Conservation (phyloP, 495 filamentous ascomycete species). For the Penicillium alfredii region DNA sequence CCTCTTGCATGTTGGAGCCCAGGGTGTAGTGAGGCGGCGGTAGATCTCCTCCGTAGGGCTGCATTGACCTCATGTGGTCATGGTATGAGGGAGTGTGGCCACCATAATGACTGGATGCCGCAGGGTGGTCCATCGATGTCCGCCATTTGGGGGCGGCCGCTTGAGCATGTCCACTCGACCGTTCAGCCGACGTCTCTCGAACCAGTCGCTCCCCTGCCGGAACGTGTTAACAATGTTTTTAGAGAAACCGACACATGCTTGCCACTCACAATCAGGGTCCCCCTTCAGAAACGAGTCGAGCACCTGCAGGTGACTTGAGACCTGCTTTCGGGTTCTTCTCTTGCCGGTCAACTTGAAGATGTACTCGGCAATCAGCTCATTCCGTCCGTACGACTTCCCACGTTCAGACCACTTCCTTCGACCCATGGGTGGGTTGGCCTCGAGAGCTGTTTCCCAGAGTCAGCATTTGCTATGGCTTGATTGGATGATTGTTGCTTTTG, state of each 20-base stretch:
- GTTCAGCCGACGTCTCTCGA: constrained; percentile 34
- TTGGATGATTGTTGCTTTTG: too few species aligned
- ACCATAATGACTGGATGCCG: constrained; percentile 30
- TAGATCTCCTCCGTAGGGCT: constrained; percentile 33
- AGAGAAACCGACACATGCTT: background rate
- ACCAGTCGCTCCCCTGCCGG: constrained; percentile 39
- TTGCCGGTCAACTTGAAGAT: constrained; percentile 66
- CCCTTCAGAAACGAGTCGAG: constrained; percentile 71
- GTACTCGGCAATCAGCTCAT: constrained; percentile 84
- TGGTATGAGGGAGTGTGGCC: constrained; percentile 24
- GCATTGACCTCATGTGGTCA: constrained; percentile 30
- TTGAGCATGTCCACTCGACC: constrained; percentile 31
- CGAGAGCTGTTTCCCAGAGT: constrained; percentile 67
- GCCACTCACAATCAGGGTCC: constrained; percentile 48
- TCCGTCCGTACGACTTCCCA: constrained; percentile 73
- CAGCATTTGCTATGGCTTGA: too few species aligned
- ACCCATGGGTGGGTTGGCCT: constrained; percentile 76
- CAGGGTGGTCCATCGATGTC: constrained; percentile 33
- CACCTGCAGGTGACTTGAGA: constrained; percentile 97
- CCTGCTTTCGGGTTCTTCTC: constrained; percentile 70
- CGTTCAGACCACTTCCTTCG: constrained; percentile 68
- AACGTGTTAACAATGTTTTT: constrained; percentile 10
- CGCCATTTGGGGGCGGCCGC: constrained; percentile 34
- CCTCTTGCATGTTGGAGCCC: constrained; percentile 32
- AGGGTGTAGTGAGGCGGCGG: constrained; percentile 34